Evolutionary conservation across 2,329 filamentous ascomycete genomes (phyloP), one percentile per base, ranked within the genome.

Genomic region (Fusarium austroafricanum): DNA sequence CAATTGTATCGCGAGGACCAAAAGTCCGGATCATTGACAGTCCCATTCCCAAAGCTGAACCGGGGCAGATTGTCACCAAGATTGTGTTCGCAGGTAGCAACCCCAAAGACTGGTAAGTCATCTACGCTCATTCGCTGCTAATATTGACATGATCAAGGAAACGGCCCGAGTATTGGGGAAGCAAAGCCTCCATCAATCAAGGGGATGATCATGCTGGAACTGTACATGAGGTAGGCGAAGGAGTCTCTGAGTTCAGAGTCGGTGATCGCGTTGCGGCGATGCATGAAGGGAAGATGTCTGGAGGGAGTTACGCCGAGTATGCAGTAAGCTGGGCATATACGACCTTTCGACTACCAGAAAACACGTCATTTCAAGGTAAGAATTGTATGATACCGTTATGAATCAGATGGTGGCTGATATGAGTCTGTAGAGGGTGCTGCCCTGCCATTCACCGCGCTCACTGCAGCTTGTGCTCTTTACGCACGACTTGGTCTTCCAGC

Each of bases 211-310:
- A 69, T 10, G 12, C 65, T 31, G 65, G 65, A 10, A 2, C 46
- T 2, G 44, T 67, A 1, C 12, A 47, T 2, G 26, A 65, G 11
- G 47, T 69, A 11, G 65, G 65, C 0, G 55, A 61, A 8, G 51
- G 61, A 8, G 61, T 68, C 0, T 54, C 31, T 9, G 61, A 69
- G 39, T 68, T 69, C 35, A 66, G 28, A 28, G 44, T 49, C 0
- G 65, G 65, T 28, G 65, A 69, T 21, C 61, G 62, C 1, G 65
- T 68, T 8, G 65, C 65, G 8, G 65, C 65, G 0, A 66, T 69
- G 52, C 65, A 68, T 12, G 60, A 69, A 46, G 60, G 60, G 18
- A 67, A 69, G 31, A 52, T 52, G 2, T 39, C 51, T 23, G 55
- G 39, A 1, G 65, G 65, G 0, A 68, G 65, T 26, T 68, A 68